These are phyloP conservation scores for Pseudonitzschia pungens DNA, from an alignment of 108 stramenopile genomes.

Conservation along the genomic window DNA sequence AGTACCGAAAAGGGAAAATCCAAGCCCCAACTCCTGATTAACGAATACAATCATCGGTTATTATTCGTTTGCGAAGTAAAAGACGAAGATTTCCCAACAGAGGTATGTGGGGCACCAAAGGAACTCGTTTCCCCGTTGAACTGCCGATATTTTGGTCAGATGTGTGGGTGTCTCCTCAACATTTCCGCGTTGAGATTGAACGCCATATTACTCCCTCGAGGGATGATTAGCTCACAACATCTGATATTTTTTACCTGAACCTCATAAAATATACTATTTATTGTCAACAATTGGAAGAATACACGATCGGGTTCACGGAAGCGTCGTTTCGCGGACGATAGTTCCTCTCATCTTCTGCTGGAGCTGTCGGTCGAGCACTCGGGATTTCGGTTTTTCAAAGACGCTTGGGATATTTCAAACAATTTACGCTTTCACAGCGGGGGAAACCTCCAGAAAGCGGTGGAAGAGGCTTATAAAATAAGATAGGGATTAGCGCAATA, in stretches of 20 bases:
- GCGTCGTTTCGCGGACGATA: neutral
- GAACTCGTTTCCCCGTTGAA: neutral
- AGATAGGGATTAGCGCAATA: no score
- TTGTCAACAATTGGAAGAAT: neutral
- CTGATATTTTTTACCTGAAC: no score
- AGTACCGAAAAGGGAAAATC: neutral
- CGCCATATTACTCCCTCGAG: no score
- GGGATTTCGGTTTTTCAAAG: conserved; percentile 75
- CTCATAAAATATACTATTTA: no score
- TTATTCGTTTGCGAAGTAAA: conserved; percentile 52
- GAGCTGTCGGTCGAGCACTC: conserved; percentile 78
- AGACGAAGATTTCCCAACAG: conserved; percentile 56
- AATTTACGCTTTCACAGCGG: conserved; percentile 62
- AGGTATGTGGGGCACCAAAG: neutral
- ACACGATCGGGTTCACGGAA: neutral
- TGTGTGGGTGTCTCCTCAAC: no score
- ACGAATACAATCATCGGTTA: conserved; percentile 51
- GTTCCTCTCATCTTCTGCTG: conserved; percentile 30
- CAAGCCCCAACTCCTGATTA: conserved; percentile 5
- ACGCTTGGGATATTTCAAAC: conserved; percentile 34
- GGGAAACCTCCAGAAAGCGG: conserved; percentile 62
- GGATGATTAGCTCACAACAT: no score
- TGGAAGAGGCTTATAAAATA: conserved; percentile 59
- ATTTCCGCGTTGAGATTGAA: no score
- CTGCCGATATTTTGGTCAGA: neutral